These are phyloP conservation scores for Mallotus nudiflorus DNA, from an alignment of 345 rosid species.

Conservation along the genomic window DNA sequence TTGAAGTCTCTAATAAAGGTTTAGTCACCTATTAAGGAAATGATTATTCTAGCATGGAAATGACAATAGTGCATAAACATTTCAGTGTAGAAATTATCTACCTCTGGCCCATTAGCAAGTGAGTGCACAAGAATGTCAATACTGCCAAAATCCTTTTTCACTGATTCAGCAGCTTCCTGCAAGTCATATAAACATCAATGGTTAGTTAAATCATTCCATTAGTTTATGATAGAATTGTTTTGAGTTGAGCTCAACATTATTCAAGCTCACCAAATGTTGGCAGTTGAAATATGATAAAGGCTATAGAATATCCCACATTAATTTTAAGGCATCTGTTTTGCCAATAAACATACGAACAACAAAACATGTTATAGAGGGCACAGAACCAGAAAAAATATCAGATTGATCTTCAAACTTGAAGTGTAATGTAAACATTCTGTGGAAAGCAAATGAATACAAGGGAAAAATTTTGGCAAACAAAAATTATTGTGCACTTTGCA, in stretches of 20 bases:
- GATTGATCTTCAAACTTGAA: not conserved
- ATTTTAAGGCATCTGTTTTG: not conserved
- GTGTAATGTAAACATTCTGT: not conserved
- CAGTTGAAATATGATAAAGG: not conserved
- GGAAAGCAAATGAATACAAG: not conserved
- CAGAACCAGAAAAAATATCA: not conserved
- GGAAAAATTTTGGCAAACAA: not conserved
- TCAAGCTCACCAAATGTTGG: not conserved
- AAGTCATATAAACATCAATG: not conserved
- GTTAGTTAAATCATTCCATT: not conserved
- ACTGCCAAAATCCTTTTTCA: constrained; percentile 80
- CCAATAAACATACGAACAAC: not conserved
- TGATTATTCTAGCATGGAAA: not conserved
- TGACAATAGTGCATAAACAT: not conserved
- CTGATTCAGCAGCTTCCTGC: constrained; percentile 91
- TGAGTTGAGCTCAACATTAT: not conserved
- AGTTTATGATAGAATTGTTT: not conserved
- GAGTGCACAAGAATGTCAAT: constrained; percentile 95
- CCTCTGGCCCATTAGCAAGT: constrained; percentile 97
- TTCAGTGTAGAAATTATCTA: constrained; percentile 21
- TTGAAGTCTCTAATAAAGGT: constrained; percentile 91
- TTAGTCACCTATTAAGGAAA: constrained; percentile 59
- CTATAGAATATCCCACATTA: not conserved
- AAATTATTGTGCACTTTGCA: not conserved
- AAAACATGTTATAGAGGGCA: not conserved